Evolutionary conservation across 768 basidiomycete genomes (phyloP), one percentile per base, ranked within the genome.

Genomic region (Amanita muscaria): DNA sequence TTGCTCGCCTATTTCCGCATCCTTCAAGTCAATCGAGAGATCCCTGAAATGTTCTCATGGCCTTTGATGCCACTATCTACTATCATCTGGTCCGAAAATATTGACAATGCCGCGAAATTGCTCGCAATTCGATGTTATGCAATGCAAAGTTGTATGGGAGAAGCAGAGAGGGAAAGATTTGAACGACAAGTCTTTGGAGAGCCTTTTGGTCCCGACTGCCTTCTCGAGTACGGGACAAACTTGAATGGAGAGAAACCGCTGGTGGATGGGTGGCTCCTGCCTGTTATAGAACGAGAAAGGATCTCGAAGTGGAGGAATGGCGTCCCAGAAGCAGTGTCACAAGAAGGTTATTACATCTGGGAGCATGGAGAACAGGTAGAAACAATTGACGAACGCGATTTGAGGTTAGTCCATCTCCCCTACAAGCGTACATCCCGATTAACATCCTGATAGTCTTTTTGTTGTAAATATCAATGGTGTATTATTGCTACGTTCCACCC

Each of bases 201-300:
- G 37, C 57, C 68, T 3, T 74, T 70, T 37, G 68, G 65, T 8
- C 68, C 71, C 1, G 85, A 92, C 40, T 88, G 81, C 48, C 66
- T 63, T 11, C 59, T 89, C n/a, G 64, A 70, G 6, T 81, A 72
- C 54, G 81, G 76, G 0, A 52, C 62, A 23, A 66, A 73, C 42
- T 40, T 69, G 2, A 70, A 77, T 40, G 79, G 76, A 57, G 51
- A 14, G 59, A 64, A 18, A 51, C 60, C 34, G 63, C 79, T 21
- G 88, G 94, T 61, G 88, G 83, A 9, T 94, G 90, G 91, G 64
- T 93, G 22, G 91, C 64, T 93, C 21, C 58, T 94, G 51, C 84
- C 88, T 3, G 60, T 80, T 3, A 46, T 84, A 22, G 93, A 96
- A 56, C 59, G 70, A 11, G 64, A 74, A 48, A 70, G 91, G 40